Percentiles rank a stretch among this genome's conserved stretches.
phyloP scores from a whole-genome alignment of 2,329 filamentous ascomycete genomes.

The Pseudocercospora ulei region DNA sequence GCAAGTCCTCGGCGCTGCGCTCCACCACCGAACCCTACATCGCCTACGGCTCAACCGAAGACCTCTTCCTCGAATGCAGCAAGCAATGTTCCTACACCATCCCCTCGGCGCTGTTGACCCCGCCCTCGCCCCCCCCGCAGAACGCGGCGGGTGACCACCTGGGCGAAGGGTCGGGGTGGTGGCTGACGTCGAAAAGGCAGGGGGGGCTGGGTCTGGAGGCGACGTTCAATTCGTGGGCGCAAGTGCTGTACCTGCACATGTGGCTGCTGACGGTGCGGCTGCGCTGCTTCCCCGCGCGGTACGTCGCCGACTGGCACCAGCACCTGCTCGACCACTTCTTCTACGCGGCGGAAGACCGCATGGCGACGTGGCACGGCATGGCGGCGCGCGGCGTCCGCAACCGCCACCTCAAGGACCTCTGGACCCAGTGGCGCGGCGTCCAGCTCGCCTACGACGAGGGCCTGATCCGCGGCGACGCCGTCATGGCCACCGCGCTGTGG shows the following conservation, averaged over 20 bases:
- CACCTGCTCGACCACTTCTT: slow-evolving; percentile 94
- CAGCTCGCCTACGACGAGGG: slow-evolving; percentile 79
- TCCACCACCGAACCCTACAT: slow-evolving; percentile 57
- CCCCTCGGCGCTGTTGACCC: slow-evolving; percentile 52
- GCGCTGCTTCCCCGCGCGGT: slow-evolving; percentile 62
- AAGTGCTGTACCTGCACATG: slow-evolving; percentile 93
- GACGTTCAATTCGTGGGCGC: slow-evolving; percentile 91
- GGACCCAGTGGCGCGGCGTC: slow-evolving; percentile 82
- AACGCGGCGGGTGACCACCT: slow-evolving; percentile 73
- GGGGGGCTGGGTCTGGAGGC: slow-evolving; percentile 58
- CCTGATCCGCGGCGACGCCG: slow-evolving; percentile 63
- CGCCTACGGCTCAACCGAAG: slow-evolving; percentile 68
- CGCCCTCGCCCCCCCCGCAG: slow-evolving; percentile 57
- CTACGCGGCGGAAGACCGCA: slow-evolving; percentile 73
- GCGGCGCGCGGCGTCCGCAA: slow-evolving; percentile 48
- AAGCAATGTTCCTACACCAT: slow-evolving; percentile 67
- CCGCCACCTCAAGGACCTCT: slow-evolving; percentile 71
- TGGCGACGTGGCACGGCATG: slow-evolving; percentile 69
- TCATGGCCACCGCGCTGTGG: slow-evolving; percentile 77
- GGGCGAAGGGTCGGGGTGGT: slow-evolving; percentile 63
- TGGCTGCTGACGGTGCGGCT: slow-evolving; percentile 79
- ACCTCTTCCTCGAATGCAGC: slow-evolving; percentile 66
- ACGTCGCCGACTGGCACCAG: slow-evolving; percentile 69
- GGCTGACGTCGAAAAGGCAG: slow-evolving; percentile 53
- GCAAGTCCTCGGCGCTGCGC: slow-evolving; percentile 30